These are phyloP conservation scores for Collybia sp. DNA, from an alignment of 768 basidiomycete species.

Conservation along the genomic window DNA sequence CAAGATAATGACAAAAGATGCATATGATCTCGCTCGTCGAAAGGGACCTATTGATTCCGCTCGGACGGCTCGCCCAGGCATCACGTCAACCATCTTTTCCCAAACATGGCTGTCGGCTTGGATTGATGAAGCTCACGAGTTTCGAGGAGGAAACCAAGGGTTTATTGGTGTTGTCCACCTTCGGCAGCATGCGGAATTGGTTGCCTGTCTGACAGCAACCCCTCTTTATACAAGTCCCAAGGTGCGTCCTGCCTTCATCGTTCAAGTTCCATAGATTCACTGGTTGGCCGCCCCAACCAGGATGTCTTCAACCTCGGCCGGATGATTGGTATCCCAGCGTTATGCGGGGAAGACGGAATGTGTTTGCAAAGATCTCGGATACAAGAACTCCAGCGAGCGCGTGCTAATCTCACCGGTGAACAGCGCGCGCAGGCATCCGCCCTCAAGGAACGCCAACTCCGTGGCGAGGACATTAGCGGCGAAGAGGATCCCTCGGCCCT, in stretches of 20 bases:
- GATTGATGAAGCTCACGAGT: constrained; percentile 12
- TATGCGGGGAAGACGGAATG: not conserved
- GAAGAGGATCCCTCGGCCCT: not conserved
- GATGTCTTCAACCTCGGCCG: constrained; percentile 4
- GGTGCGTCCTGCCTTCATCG: not conserved
- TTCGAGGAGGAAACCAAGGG: constrained; percentile 3
- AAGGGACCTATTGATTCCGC: not conserved
- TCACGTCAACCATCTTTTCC: not conserved
- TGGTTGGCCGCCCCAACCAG: not conserved
- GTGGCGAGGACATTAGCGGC: not conserved
- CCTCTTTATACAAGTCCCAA: constrained; percentile 4
- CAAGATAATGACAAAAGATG: not conserved
- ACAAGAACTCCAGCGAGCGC: not conserved
- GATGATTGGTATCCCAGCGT: not conserved
- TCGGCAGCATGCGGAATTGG: not conserved
- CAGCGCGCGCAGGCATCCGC: not conserved
- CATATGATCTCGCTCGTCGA: not conserved
- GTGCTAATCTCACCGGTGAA: not conserved
- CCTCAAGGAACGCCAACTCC: not conserved
- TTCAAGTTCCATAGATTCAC: no score
- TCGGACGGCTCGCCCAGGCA: not conserved
- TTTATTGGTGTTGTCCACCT: constrained; percentile 6
- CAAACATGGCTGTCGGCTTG: not conserved
- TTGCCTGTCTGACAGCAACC: constrained; percentile 6
- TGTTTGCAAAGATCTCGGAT: not conserved